Conservation (phyloP, 345 rosid genomes). For the Eucalyptus cloeziana region DNA sequence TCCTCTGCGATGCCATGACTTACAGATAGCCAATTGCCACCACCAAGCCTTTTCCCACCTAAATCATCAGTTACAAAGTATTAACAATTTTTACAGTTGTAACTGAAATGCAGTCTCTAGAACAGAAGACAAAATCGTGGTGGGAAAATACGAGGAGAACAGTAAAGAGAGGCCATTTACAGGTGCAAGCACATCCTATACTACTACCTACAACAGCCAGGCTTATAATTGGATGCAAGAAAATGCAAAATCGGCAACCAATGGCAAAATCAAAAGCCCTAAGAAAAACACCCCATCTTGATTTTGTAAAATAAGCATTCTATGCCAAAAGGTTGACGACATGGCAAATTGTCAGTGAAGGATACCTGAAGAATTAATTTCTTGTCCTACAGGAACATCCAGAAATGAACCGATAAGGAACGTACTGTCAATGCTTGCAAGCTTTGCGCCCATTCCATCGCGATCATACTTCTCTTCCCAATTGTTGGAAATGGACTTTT, state of each 20-base stretch:
- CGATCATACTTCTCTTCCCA: constrained; percentile 89
- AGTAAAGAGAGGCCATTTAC: neutral
- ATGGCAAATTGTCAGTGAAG: neutral
- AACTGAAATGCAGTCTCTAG: neutral
- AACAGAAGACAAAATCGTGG: neutral
- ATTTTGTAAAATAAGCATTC: neutral
- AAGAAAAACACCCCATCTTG: neutral
- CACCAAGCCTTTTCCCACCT: constrained; percentile 80
- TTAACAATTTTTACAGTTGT: neutral
- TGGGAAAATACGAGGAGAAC: neutral
- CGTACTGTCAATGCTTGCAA: constrained; percentile 42
- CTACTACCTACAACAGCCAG: neutral
- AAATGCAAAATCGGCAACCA: neutral
- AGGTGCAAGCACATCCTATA: neutral
- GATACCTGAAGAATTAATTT: constrained; percentile 84
- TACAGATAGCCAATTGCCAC: constrained; percentile 95
- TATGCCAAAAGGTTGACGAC: neutral
- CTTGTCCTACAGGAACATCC: constrained; percentile 94
- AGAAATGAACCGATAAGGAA: constrained; percentile 80
- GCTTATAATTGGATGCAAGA: neutral
- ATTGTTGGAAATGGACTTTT: constrained; percentile 48
- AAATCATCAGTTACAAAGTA: constrained; percentile 4
- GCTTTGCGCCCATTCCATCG: constrained; percentile 49
- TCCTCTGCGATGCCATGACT: constrained; percentile 98
- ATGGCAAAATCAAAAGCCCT: neutral